These are phyloP conservation scores for Astrothelium subdiscretum DNA, from an alignment of 495 filamentous ascomycete genomes.

Conservation along the genomic window DNA sequence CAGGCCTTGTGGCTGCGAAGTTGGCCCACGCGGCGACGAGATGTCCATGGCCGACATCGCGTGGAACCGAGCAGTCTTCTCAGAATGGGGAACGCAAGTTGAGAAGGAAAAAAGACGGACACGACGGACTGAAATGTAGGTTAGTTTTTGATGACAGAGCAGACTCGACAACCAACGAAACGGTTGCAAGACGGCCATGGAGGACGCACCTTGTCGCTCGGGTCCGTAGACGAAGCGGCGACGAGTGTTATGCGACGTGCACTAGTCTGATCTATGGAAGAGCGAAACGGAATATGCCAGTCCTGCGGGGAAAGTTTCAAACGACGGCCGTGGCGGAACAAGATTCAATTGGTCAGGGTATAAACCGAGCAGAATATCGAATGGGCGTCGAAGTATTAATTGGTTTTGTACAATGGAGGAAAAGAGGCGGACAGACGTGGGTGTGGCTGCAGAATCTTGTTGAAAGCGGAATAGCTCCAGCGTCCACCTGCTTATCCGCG, in stretches of 20 bases:
- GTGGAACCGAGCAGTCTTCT: not conserved
- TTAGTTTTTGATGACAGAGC: not conserved
- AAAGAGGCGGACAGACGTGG: not conserved
- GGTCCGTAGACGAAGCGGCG: not conserved
- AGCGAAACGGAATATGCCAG: not conserved
- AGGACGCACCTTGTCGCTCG: not conserved
- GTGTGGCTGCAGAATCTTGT: not conserved
- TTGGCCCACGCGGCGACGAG: not conserved
- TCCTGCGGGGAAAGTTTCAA: not conserved
- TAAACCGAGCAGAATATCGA: not conserved
- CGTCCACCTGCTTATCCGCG: not conserved
- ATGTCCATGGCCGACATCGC: not conserved
- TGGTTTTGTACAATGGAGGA: not conserved
- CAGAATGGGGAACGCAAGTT: not conserved
- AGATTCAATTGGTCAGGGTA: not conserved
- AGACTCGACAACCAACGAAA: not conserved
- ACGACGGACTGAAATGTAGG: not conserved
- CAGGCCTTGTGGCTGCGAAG: conserved; percentile 8
- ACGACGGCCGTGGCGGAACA: not conserved
- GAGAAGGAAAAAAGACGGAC: not conserved
- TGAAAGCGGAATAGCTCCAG: not conserved
- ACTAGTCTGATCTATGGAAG: not conserved
- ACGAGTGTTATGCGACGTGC: not conserved
- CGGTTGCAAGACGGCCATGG: not conserved
- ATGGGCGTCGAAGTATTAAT: not conserved